Conservation (phyloP, 495 filamentous ascomycete genomes). For the Trichoderma parareesei region DNA sequence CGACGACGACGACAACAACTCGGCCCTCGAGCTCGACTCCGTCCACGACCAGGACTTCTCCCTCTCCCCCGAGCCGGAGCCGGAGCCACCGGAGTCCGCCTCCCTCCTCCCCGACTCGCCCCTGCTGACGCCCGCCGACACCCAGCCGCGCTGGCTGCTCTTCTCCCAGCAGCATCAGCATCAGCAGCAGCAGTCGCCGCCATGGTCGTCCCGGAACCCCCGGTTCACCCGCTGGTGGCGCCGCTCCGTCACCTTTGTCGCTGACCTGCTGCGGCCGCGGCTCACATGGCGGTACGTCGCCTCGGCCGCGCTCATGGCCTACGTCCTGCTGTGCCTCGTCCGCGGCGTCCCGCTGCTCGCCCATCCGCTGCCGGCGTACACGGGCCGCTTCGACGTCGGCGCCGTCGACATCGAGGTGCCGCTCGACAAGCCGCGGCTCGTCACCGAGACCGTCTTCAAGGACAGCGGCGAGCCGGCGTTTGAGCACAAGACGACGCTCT, state of each 20-base stretch:
- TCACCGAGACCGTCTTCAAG: slow-evolving; percentile 33
- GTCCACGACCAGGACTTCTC: background rate
- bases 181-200: background rate
- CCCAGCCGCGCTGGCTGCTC: background rate
- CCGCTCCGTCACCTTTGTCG: background rate
- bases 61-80: too few species aligned
- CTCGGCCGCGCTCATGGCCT: slow-evolving; percentile 16
- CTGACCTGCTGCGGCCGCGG: background rate
- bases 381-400: slow-evolving; percentile 40
- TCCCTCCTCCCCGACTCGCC: background rate
- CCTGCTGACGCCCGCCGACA: background rate
- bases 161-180: background rate
- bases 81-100: background rate
- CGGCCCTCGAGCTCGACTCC: background rate
- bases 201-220: background rate
- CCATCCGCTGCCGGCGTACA: slow-evolving; percentile 35
- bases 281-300: slow-evolving; percentile 24
- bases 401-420: slow-evolving; percentile 39
- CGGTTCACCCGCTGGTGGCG: background rate
- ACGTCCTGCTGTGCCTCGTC: slow-evolving; percentile 31
- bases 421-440: slow-evolving; percentile 21
- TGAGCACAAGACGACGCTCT: slow-evolving; percentile 39
- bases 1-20: background rate
- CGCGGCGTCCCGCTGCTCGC: slow-evolving; percentile 35
- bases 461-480: slow-evolving; percentile 29